Base-by-base conservation (phyloP, 2,329 filamentous ascomycete genomes). In the Fusarium nematophilum region DNA sequence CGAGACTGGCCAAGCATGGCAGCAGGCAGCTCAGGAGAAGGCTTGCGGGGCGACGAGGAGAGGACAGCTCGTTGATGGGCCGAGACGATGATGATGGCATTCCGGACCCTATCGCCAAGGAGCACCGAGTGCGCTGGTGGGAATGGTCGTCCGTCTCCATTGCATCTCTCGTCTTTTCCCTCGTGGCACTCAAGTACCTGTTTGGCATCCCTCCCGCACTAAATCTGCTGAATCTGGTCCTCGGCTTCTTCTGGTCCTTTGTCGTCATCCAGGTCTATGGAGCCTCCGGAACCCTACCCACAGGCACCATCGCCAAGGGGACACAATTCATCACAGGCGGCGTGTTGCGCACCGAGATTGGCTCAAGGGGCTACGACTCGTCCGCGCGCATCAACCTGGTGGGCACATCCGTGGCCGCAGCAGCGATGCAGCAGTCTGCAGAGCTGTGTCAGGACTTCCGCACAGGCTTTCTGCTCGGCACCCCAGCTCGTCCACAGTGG, bases 241-340 rank as follows among this genome's bases (percentile, higher is more conserved):
- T 43, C 2, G 39, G 39, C 26, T 30, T 43, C 15, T 14, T 43
- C 3, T 43, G 39, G 39, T 29, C 39, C 5, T 31, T 43, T 17
- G 39, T 43, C 25, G 39, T 43, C n/a, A 43, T 43, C 39, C 39
- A 43, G 6, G n/a, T n/a, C n/a, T n/a, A n/a, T n/a, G n/a, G n/a
- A n/a, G n/a, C n/a, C n/a, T n/a, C n/a, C n/a, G n/a, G n/a, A n/a
- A n/a, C n/a, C n/a, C n/a, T n/a, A n/a, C n/a, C n/a, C n/a, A n/a
- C n/a, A n/a, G n/a, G n/a, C n/a, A n/a, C n/a, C n/a, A n/a, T n/a
- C n/a, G n/a, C n/a, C n/a, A n/a, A n/a, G n/a, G n/a, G n/a, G n/a
- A n/a, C n/a, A n/a, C n/a, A n/a, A n/a, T n/a, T n/a, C n/a, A n/a
- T n/a, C n/a, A n/a, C n/a, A n/a, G n/a, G n/a, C n/a, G n/a, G n/a